Conservation (phyloP, 352 stramenopile species). For the Pythium dissotocum region DNA sequence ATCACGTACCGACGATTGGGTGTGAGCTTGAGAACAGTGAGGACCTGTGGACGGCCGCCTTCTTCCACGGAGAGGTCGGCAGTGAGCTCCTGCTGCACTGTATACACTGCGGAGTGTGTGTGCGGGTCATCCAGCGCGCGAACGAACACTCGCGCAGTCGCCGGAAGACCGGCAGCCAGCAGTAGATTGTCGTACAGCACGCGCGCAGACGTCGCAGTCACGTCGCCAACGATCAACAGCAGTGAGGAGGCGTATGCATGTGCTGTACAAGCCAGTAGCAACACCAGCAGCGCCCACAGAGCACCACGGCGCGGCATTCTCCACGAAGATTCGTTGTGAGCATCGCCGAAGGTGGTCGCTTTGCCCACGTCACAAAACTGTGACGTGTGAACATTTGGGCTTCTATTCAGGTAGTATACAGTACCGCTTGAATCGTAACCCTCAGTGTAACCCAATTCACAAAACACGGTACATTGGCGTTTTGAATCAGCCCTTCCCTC, state of each 20-base stretch:
- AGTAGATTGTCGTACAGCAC: conserved; percentile 17
- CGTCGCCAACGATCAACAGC: conserved; percentile 55
- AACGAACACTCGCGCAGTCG: not conserved
- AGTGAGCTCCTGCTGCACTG: not conserved
- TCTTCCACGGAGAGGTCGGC: not conserved
- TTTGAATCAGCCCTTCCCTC: too few relatives aligned
- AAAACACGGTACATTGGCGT: too few relatives aligned
- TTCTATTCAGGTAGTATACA: too few relatives aligned
- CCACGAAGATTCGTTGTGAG: too few relatives aligned
- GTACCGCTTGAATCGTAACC: too few relatives aligned
- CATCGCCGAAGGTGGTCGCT: too few relatives aligned
- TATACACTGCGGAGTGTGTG: not conserved
- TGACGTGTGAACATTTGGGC: too few relatives aligned
- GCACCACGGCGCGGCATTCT: too few relatives aligned
- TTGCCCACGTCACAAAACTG: too few relatives aligned
- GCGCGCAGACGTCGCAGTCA: conserved; percentile 35
- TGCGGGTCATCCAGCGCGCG: not conserved
- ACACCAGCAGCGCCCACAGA: too few relatives aligned
- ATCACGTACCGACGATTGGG: conserved; percentile 46
- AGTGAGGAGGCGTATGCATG: conserved; percentile 17
- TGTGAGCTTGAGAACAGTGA: conserved; percentile 35
- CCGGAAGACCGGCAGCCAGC: not conserved
- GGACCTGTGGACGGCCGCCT: conserved; percentile 25
- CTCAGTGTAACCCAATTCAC: too few relatives aligned
- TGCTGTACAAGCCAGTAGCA: not conserved